Conservation (phyloP, 352 stramenopile species). For the Phytophthora idaei region DNA sequence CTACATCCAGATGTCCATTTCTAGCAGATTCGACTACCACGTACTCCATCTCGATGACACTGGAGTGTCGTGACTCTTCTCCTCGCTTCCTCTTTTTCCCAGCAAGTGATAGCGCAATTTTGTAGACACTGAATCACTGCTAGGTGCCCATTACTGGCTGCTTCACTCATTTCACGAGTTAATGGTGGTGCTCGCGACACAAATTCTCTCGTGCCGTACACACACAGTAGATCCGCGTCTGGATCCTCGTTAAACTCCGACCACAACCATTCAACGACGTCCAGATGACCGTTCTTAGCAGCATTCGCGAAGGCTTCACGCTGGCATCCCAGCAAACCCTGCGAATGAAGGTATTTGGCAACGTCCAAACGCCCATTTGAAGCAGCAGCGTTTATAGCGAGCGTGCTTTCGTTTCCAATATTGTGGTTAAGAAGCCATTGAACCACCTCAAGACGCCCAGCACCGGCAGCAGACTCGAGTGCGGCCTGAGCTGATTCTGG, state of each 20-base stretch:
- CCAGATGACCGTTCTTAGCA: slow-evolving; percentile 26
- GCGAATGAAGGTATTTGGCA: slow-evolving; percentile 25
- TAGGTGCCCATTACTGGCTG: slow-evolving; percentile 14
- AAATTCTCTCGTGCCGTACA: slow-evolving; percentile 8
- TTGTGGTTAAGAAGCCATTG: slow-evolving; percentile 32
- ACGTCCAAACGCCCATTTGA: slow-evolving; percentile 34
- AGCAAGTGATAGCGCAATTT: not conserved
- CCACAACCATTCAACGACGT: slow-evolving; percentile 33
- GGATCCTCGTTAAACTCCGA: slow-evolving; percentile 13
- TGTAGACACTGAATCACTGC: slow-evolving; percentile 7
- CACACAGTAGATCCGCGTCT: slow-evolving; percentile 11
- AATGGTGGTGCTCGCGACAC: not conserved
- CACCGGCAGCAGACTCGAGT: not conserved
- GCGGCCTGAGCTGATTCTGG: not conserved
- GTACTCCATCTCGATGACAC: slow-evolving; percentile 2
- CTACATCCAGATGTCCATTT: slow-evolving; percentile 10
- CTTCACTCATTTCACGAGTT: slow-evolving; percentile 8
- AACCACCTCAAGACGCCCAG: slow-evolving; percentile 28
- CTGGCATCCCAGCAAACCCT: slow-evolving; percentile 24
- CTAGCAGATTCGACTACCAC: slow-evolving; percentile 3
- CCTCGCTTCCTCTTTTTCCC: slow-evolving; percentile 1
- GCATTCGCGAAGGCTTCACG: slow-evolving; percentile 32
- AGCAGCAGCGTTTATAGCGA: slow-evolving; percentile 24
- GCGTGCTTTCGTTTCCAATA: slow-evolving; percentile 22
- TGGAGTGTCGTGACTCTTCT: not conserved